Evolutionary conservation across 768 basidiomycete genomes (phyloP).

Genomic region (Tephrocybe sp.): DNA sequence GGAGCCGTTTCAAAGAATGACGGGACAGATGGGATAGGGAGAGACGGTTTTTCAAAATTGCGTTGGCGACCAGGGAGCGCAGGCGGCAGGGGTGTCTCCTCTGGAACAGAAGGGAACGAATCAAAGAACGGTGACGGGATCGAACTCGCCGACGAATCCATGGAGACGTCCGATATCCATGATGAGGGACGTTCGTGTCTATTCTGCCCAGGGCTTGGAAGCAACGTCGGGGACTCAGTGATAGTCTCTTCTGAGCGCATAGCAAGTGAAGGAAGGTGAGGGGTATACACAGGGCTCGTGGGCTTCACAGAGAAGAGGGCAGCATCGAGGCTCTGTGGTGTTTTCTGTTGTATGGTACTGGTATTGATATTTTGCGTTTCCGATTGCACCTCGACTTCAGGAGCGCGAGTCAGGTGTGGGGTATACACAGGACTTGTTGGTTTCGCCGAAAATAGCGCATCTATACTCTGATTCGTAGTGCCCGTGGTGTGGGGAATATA

Average conservation of each 20-base stretch:
- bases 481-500: slow-evolving; percentile 1
- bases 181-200: slow-evolving; percentile 35
- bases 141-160: slow-evolving; percentile 36
- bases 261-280: slow-evolving; percentile 11
- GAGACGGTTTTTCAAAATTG: slow-evolving; percentile 11
- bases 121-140: slow-evolving; percentile 53
- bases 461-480: not conserved
- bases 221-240: slow-evolving; percentile 11
- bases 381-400: not conserved
- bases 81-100: slow-evolving; percentile 35
- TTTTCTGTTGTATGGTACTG: not conserved
- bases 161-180: slow-evolving; percentile 44
- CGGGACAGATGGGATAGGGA: slow-evolving; percentile 7
- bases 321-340: slow-evolving; percentile 1
- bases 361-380: not conserved
- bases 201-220: slow-evolving; percentile 15
- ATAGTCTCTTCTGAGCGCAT: slow-evolving; percentile 17
- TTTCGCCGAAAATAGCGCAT: slow-evolving; percentile 11
- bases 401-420: not conserved
- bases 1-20: slow-evolving; percentile 20
- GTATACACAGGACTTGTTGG: slow-evolving; percentile 20
- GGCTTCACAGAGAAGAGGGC: slow-evolving; percentile 7
- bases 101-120: slow-evolving; percentile 70
- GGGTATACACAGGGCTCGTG: slow-evolving; percentile 12
- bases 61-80: slow-evolving; percentile 12